phyloP scores from a whole-genome alignment of 257 asterid species.

The Knoxia roxburghii region DNA sequence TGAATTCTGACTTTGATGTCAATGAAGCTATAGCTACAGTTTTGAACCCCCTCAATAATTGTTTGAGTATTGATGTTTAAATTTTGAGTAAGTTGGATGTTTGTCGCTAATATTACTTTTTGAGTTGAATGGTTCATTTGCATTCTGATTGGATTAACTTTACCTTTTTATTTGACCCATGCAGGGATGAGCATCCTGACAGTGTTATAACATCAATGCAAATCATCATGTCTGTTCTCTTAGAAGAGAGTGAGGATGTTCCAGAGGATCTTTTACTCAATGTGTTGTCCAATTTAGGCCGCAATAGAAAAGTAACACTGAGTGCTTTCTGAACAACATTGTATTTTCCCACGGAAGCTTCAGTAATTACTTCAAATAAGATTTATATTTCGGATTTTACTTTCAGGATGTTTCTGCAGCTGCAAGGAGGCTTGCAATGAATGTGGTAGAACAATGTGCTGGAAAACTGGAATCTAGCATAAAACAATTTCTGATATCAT shows the following conservation, averaged over 20 bases:
- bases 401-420: conserved; percentile 62
- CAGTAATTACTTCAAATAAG: not conserved
- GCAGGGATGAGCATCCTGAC: conserved; percentile 76
- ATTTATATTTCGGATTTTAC: conserved; percentile 17
- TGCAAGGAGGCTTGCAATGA: conserved; percentile 79
- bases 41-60: not conserved
- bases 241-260: conserved; percentile 93
- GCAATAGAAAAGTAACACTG: conserved; percentile 53
- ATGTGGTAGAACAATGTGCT: conserved; percentile 71
- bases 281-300: conserved; percentile 71
- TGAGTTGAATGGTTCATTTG: not conserved
- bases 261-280: conserved; percentile 65
- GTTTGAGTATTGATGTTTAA: not conserved
- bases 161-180: conserved; percentile 16
- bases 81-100: conserved; percentile 5
- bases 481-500: conserved; percentile 77
- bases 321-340: not conserved
- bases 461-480: conserved; percentile 80
- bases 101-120: not conserved
- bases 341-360: conserved; percentile 14
- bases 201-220: conserved; percentile 85
- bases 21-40: not conserved
- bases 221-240: conserved; percentile 78
- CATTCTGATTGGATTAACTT: conserved; percentile 4
- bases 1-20: not conserved